These are phyloP conservation scores for Saitoella complicata DNA, from an alignment of 805 yeast species.

Conservation along the genomic window DNA sequence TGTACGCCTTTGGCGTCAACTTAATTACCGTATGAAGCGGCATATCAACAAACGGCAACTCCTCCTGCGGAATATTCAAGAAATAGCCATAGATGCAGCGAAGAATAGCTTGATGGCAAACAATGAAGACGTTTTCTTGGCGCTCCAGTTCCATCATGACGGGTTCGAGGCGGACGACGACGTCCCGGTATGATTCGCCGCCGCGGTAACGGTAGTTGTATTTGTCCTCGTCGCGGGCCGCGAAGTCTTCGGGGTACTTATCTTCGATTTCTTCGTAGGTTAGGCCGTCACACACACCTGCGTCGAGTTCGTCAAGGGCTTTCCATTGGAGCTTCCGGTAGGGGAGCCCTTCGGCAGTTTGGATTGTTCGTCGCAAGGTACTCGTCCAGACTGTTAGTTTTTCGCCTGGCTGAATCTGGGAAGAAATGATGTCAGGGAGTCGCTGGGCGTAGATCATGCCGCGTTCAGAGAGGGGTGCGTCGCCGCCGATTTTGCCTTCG, in stretches of 20 bases:
- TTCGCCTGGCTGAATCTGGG: constrained; percentile 34
- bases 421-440: constrained; percentile 58
- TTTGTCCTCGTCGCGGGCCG: constrained; percentile 88
- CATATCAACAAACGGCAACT: constrained; percentile 97
- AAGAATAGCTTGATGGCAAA: constrained; percentile 94
- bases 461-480: constrained; percentile 66
- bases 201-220: constrained; percentile 88
- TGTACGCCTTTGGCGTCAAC: constrained; percentile 90
- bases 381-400: constrained; percentile 90
- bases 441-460: constrained; percentile 72
- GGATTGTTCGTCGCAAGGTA: constrained; percentile 77
- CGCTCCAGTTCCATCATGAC: constrained; percentile 96
- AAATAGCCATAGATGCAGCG: constrained; percentile 94
- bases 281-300: constrained; percentile 94
- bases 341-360: constrained; percentile 71
- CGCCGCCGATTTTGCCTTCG: constrained; percentile 93
- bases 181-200: constrained; percentile 93
- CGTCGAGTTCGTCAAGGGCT: constrained; percentile 91
- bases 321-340: constrained; percentile 84
- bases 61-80: constrained; percentile 96
- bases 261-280: constrained; percentile 85
- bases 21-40: constrained; percentile 79
- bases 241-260: constrained; percentile 82
- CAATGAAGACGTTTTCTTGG: constrained; percentile 86
- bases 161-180: constrained; percentile 87